Evolutionary conservation across 306 rosid genomes (phyloP), one percentile per base, ranked within the genome.

Genomic region (Rosa lucieae): DNA sequence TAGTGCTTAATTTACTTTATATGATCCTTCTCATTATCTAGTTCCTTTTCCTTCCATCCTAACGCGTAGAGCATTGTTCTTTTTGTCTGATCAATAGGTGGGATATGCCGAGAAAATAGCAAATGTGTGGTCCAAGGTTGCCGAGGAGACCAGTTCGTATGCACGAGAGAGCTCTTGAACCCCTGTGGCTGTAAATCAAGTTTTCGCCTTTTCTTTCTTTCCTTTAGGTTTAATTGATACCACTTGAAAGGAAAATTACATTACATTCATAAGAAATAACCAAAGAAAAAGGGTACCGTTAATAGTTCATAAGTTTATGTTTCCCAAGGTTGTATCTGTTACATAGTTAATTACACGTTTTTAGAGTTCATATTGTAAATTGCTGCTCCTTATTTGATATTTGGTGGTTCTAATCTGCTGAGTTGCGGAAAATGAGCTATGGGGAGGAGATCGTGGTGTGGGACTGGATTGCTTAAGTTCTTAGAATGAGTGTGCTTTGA

Each of bases 91-190:
- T 69, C 63, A 43, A 39, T 77, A 96, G 99, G 98, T 90, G 56
- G 99, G 99, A 48, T 96, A 93, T 82, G 93, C 96, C 3, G 99
- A 96, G 88, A 96, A 96, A 86, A 93, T 96, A 51, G 92, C 97
- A 62, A 86, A 93, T 66, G 99, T 90, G 21, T 96, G 99, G 98
- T 76, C 89, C 29, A 96, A 88, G 82, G 93, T 96, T 21, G 94
- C 86, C 12, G 99, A 96, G 81, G 99, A 96, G 20, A 93, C 96
- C 2, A 77, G 87, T 47, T 83, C 84, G 32, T 93, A 96, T 76
- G 83, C 72, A 42, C 81, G 83, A 66, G 92, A 88, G 62, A 84
- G 79, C 89, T 73, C 88, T 73, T 93, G 89, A 95, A 78, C 46
- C 67, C 70, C 40, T 67, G 75, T 49, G 74, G 79, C 52, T 89